Percentiles rank a stretch among this genome's conserved stretches.
Evolutionary conservation across 164 flowering plant genomes (phyloP).

Genomic region (Tetracentron sinense): DNA sequence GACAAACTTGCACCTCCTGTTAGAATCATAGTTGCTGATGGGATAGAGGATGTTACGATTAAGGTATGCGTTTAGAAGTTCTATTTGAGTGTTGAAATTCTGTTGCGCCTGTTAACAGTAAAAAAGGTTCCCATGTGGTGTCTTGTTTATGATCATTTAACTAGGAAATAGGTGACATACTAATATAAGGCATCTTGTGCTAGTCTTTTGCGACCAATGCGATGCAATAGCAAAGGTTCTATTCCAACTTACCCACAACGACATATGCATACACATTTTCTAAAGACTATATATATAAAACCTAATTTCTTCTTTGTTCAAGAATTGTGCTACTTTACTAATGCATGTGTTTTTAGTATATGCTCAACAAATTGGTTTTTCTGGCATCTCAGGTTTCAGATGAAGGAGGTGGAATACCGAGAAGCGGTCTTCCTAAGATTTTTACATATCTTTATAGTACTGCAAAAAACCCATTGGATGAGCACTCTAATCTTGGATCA

Average conservation of each 20-base stretch:
- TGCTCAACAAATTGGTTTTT: conserved; percentile 2
- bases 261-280: too few relatives aligned
- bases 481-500: conserved; percentile 41
- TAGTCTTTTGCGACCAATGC: not conserved
- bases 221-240: not conserved
- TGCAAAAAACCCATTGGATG: conserved; percentile 79
- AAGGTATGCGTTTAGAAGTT: conserved; percentile 39
- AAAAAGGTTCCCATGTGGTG: not conserved
- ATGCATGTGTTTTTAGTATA: not conserved
- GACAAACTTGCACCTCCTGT: conserved; percentile 79
- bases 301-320: too few relatives aligned
- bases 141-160: not conserved
- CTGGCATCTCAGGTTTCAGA: conserved; percentile 65
- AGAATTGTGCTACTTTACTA: not conserved
- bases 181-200: not conserved
- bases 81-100: not conserved
- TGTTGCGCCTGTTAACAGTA: not conserved
- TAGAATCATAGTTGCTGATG: conserved; percentile 92
- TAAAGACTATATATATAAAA: too few relatives aligned
- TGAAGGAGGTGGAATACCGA: conserved; percentile 96
- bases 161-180: not conserved
- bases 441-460: conserved; percentile 97
- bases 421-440: conserved; percentile 93
- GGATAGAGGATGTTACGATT: conserved; percentile 94
- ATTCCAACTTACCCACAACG: not conserved